These are phyloP conservation scores for Rhizoclosmatium sp. DNA, from an alignment of 192 early-diverging fungal genomes.

Conservation along the genomic window DNA sequence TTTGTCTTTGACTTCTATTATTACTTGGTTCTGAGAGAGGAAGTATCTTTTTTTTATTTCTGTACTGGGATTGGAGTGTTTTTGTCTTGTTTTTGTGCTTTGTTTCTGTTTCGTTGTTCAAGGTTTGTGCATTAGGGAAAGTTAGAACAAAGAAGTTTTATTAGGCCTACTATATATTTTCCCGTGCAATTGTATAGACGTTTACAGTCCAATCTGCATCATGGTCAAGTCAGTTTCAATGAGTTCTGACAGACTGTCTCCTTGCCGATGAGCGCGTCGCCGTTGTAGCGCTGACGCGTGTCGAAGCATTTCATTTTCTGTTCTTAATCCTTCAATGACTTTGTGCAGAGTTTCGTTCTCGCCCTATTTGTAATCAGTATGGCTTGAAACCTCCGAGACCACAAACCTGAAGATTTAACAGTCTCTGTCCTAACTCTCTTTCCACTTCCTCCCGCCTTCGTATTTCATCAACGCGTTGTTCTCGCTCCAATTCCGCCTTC, in stretches of 20 bases:
- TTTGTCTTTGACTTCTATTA: background rate
- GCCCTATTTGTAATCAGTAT: background rate
- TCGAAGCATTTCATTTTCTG: slow-evolving; percentile 23
- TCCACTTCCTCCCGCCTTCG: slow-evolving; percentile 14
- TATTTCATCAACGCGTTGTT: slow-evolving; percentile 14
- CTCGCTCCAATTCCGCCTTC: slow-evolving; percentile 17
- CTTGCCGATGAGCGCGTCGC: background rate
- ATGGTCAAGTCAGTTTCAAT: slow-evolving; percentile 29
- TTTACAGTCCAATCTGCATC: slow-evolving; percentile 21
- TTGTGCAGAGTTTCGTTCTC: slow-evolving; percentile 20
- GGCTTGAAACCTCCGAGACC: background rate
- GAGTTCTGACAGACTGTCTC: slow-evolving; percentile 13
- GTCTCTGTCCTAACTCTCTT: background rate
- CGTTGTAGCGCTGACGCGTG: background rate
- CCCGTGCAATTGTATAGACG: no score
- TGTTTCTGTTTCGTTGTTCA: background rate
- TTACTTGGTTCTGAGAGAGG: background rate
- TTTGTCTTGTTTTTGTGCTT: slow-evolving; percentile 13
- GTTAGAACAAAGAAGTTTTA: background rate
- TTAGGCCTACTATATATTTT: background rate
- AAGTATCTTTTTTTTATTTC: background rate
- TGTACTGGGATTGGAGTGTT: no score
- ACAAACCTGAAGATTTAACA: slow-evolving; percentile 1
- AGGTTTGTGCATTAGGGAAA: background rate
- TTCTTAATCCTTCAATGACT: slow-evolving; percentile 17